Base-by-base conservation (phyloP, 106 monocot species). In the Dendrobium officinale region DNA sequence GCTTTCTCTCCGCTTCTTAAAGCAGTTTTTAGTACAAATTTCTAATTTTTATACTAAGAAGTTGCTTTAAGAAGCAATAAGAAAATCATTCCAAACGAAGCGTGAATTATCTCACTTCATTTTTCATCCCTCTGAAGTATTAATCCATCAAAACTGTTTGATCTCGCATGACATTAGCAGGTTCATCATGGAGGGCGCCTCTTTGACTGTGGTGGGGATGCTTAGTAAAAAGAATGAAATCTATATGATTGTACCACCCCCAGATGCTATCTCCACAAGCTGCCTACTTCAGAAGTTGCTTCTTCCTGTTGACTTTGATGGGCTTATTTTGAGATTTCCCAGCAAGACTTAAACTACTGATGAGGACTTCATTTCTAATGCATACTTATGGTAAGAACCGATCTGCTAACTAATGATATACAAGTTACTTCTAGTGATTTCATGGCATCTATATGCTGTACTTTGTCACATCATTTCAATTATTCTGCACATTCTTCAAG, bases 171-270 rank as follows among this genome's bases (percentile, higher is more conserved):
- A 78, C 6, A 75, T 77, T 79, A 29, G 42, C 85, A 96, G 96
- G 75, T 90, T 91, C 51, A 86, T 96, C 24, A 83, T 75, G 64
- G 96, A 96, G 73, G 96, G 93, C 45, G 87, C 80, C 48, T 77
- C 61, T 45, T 80, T 91, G 83, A 93, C 88, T 55, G 96, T 93
- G 61, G 84, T 96, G 79, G 96, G 96, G 67, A 87, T 86, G 48
- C 78, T 96, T 59, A 87, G 79, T 55, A 89, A 80, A 83, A 85
- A 80, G 78, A 84, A 59, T 83, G 91, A 84, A 42, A 68, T 4
- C 27, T 45, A 88, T 43, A 86, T 84, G 75, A 89, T 95, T 72
- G 78, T 88, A 55, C 93, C 93, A 47, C 89, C 86, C 40, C 77
- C 78, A 27, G 91, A 86, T 75, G 86, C 89, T 77, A 72, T 93